Percentiles rank a stretch among this genome's conserved stretches.
phyloP scores from a whole-genome alignment of 2,329 filamentous ascomycete genomes.

The Exophiala mesophila region DNA sequence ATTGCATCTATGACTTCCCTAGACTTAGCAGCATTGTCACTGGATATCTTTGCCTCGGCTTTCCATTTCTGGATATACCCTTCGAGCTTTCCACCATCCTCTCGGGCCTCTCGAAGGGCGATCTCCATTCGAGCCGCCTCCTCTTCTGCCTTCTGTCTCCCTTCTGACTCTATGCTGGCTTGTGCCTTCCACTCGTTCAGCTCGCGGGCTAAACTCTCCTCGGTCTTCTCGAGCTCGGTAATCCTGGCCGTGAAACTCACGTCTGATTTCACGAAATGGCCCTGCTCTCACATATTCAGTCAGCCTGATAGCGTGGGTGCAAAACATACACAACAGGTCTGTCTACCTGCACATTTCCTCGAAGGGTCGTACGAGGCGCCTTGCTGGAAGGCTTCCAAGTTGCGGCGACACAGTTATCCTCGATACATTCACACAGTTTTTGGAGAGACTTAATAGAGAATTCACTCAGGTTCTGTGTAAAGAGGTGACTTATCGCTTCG shows the following conservation, averaged over 20 bases:
- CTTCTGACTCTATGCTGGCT: slow-evolving; percentile 12
- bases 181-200: slow-evolving; percentile 10
- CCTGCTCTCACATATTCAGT: slow-evolving; percentile 12
- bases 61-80: slow-evolving; percentile 11
- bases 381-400: slow-evolving; percentile 10
- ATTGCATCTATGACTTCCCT: slow-evolving; percentile 12
- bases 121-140: slow-evolving; percentile 12
- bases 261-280: slow-evolving; percentile 12
- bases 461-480: slow-evolving; percentile 11
- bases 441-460: slow-evolving; percentile 11
- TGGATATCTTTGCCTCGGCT: slow-evolving; percentile 9
- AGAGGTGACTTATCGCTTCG: slow-evolving; percentile 11
- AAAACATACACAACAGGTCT: slow-evolving; percentile 7
- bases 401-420: slow-evolving; percentile 9
- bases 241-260: slow-evolving; percentile 13
- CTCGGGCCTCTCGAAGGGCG: slow-evolving; percentile 6
- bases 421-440: slow-evolving; percentile 10
- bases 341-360: slow-evolving; percentile 9
- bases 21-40: slow-evolving; percentile 8
- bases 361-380: slow-evolving; percentile 3
- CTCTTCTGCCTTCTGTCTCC: slow-evolving; percentile 12
- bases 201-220: slow-evolving; percentile 10
- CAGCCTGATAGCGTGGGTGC: slow-evolving; percentile 9
- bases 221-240: slow-evolving; percentile 11
- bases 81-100: slow-evolving; percentile 11